A percentile compares a stretch with the other conserved stretches of the same genome.
Conservation (phyloP, 1,284 basidiomycete genomes). For the Fomitiporia mediterranea region DNA sequence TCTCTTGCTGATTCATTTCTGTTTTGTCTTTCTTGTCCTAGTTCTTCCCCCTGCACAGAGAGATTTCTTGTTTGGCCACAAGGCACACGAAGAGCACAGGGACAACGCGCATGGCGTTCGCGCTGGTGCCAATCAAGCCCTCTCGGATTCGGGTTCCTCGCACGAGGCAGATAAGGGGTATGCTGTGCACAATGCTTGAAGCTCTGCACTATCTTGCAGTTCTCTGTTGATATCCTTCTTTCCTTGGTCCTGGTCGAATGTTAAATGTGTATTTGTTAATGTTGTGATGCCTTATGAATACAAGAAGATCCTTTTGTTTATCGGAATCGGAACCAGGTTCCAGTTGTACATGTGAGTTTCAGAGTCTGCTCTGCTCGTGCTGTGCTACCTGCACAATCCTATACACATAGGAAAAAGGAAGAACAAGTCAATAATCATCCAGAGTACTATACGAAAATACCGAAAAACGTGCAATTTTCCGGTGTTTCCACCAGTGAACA, state of each 20-base stretch:
- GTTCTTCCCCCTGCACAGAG: slow-evolving; percentile 23
- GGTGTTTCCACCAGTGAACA: slow-evolving; percentile 77
- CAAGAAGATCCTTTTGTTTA: not conserved
- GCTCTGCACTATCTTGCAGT: not conserved
- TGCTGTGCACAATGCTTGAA: slow-evolving; percentile 12
- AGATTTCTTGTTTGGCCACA: slow-evolving; percentile 23
- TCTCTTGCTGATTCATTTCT: not conserved
- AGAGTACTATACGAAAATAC: not conserved
- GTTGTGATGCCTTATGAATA: not conserved
- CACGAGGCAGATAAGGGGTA: slow-evolving; percentile 14
- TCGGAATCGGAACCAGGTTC: not conserved
- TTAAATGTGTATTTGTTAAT: not conserved
- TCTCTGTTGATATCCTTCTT: not conserved
- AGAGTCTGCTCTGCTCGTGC: slow-evolving; percentile 6
- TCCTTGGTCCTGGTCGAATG: not conserved
- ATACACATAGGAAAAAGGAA: no score
- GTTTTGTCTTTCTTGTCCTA: not conserved
- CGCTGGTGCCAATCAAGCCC: not conserved
- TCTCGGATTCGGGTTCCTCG: slow-evolving; percentile 4
- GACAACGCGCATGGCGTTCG: slow-evolving; percentile 7
- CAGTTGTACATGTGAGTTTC: not conserved
- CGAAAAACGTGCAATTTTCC: slow-evolving; percentile 68
- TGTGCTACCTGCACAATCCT: slow-evolving; percentile 7
- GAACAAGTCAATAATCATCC: no score
- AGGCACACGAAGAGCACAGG: slow-evolving; percentile 21